Evolutionary conservation across 805 yeast genomes (phyloP).

Genomic region (Isabelozyma gotoi): DNA sequence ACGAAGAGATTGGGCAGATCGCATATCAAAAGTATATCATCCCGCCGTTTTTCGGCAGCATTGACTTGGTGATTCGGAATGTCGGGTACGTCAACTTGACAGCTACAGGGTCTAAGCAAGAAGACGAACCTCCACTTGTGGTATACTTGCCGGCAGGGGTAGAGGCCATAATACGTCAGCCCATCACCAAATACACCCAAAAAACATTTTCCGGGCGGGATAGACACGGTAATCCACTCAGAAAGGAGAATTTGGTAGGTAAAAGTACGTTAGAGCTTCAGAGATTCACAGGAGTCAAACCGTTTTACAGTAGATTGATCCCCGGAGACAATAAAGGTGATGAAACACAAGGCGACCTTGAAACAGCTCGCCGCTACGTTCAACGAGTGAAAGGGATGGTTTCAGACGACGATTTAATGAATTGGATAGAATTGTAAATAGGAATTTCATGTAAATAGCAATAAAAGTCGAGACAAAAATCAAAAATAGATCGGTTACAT

Average conservation of each 20-base stretch:
- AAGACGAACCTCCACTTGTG: slow-evolving; percentile 24
- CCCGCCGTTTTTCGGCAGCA: slow-evolving; percentile 69
- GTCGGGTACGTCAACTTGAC: slow-evolving; percentile 62
- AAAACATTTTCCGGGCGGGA: slow-evolving; percentile 34
- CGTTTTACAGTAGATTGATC: slow-evolving; percentile 15
- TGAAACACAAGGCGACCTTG: neutral
- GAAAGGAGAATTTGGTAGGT: slow-evolving; percentile 13
- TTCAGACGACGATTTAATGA: neutral
- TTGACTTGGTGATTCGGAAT: slow-evolving; percentile 65
- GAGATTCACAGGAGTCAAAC: slow-evolving; percentile 10
- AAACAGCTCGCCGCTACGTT: neutral
- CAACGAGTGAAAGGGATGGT: neutral
- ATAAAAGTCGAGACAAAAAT: too few species aligned
- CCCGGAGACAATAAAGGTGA: slow-evolving; percentile 7
- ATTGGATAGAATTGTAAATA: neutral
- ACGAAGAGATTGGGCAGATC: slow-evolving; percentile 17
- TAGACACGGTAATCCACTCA: slow-evolving; percentile 19
- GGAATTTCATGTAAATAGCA: neutral
- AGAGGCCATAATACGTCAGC: slow-evolving; percentile 53
- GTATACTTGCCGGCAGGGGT: slow-evolving; percentile 57
- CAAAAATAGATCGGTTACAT: neutral
- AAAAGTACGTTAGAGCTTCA: slow-evolving; percentile 18
- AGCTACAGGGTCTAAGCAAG: slow-evolving; percentile 50
- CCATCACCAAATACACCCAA: slow-evolving; percentile 42
- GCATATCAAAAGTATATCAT: slow-evolving; percentile 40